Conservation (phyloP, 1,284 basidiomycete species). For the Tausonia pullulans region DNA sequence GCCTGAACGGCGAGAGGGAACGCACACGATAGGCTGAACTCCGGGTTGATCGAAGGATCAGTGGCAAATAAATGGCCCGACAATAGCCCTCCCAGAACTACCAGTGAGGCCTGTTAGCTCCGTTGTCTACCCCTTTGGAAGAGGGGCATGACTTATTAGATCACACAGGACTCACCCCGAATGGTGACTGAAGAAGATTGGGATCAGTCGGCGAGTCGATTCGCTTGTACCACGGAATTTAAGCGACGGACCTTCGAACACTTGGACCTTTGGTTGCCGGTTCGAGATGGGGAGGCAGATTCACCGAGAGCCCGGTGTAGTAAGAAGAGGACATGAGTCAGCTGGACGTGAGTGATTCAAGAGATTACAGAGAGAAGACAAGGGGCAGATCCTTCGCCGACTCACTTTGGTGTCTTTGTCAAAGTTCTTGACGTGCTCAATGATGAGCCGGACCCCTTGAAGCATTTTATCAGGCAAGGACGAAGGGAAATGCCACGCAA, state of each 20-base stretch:
- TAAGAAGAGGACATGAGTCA: conserved; percentile 24
- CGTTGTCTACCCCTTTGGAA: too few relatives aligned
- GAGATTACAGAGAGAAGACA: conserved; percentile 25
- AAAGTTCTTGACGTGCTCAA: conserved; percentile 60
- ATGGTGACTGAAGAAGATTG: conserved; percentile 45
- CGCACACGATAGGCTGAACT: conserved; percentile 11
- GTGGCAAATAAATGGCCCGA: conserved; percentile 52
- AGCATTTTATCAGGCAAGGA: too few relatives aligned
- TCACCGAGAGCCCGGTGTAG: conserved; percentile 9
- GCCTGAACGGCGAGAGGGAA: not conserved
- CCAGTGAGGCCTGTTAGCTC: too few relatives aligned
- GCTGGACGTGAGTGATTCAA: conserved; percentile 21
- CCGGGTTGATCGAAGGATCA: conserved; percentile 2
- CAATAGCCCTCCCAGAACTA: conserved; percentile 70
- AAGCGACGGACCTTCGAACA: conserved; percentile 49
- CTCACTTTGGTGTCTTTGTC: conserved; percentile 73
- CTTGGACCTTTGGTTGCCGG: conserved; percentile 48
- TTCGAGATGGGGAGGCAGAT: conserved; percentile 22
- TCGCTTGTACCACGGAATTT: not conserved
- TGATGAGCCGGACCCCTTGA: conserved; percentile 57
- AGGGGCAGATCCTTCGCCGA: conserved; percentile 25
- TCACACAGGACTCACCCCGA: not conserved
- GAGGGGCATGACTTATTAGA: conserved; percentile 42
- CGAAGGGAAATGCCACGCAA: too few relatives aligned
- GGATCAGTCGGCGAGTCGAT: not conserved